Base-by-base conservation (phyloP, 2,329 filamentous ascomycete genomes). In the Aspergillus udagawae region DNA sequence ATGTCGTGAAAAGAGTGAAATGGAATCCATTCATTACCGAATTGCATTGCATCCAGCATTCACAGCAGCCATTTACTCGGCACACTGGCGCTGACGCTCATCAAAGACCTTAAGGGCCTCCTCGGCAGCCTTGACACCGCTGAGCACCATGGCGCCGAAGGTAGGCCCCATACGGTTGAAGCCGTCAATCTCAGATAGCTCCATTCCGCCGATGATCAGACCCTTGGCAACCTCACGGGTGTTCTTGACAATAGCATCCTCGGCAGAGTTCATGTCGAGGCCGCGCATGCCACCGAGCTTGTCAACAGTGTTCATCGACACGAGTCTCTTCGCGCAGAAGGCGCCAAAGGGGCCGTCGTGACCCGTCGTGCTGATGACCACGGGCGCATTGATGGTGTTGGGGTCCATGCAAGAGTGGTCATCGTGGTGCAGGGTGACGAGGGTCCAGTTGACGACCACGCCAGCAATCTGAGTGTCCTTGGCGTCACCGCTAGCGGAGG, bases 401-500 rank as follows among this genome's bases (percentile, higher is more conserved):
- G 92, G 92, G 75, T 96, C 92, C 92, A 96, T 96, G 87, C 92
- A 96, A 60, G 86, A 90, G 79, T 96, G 91, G 73, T 93, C 89
- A 71, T 92, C 89, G 75, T 92, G 89, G 75, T 92, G 88, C 82
- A 93, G 89, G 47, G 87, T 85, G 51, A 96, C 92, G 27, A 96
- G 83, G 1, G 92, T 96, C 92, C 92, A 97, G 83, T 97, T 97
- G 69, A 91, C 95, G 55, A 97, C 92, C 1, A 96, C 92, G 67
- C 92, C 92, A 8, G 91, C 89, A 63, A 96, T 87, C 61, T 89
- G 86, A 47, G 95, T 77, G 9, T 79, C 77, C 2, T 77, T 76
- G 1, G 75, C 71, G 54, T 73, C 78, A 21, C 80, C 78, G 42
- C 75, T 78, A 45, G 75, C 71, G 49, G 77, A 75, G 12, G 84